Conservation (phyloP, 768 basidiomycete species). For the Panellus pusillus region DNA sequence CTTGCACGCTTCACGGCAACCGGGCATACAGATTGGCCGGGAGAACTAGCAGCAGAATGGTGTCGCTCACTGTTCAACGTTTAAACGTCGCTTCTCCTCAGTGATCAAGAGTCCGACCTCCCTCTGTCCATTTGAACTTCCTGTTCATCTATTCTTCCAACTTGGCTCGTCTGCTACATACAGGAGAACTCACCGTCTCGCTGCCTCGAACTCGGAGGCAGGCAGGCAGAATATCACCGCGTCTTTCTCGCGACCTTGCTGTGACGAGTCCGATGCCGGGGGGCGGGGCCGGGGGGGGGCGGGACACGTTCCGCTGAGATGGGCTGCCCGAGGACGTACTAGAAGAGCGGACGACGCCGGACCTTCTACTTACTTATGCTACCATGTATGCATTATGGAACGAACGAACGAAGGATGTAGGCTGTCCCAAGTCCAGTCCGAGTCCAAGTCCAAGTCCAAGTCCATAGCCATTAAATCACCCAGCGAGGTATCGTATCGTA, state of each 20-base stretch:
- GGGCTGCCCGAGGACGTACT: no score
- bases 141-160: conserved; percentile 6
- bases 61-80: conserved; percentile 62
- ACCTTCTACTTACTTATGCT: no score
- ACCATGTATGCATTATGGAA: no score
- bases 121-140: conserved; percentile 53
- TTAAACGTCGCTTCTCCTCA: conserved; percentile 89
- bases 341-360: no score
- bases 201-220: conserved; percentile 97
- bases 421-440: no score
- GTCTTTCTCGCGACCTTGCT: conserved; percentile 96
- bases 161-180: not conserved
- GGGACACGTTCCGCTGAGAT: no score
- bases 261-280: no score
- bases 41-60: not conserved
- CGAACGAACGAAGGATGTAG: no score
- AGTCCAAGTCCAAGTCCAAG: no score
- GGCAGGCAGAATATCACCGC: conserved; percentile 88
- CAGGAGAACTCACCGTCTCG: conserved; percentile 53
- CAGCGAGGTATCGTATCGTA: no score
- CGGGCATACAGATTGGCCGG: conserved; percentile 26
- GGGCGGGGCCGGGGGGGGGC: no score
- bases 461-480: no score
- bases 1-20: conserved; percentile 93
- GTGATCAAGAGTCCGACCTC: conserved; percentile 95